These are phyloP conservation scores for Stropharia rugosoannulata DNA, from an alignment of 768 basidiomycete genomes.

Conservation along the genomic window DNA sequence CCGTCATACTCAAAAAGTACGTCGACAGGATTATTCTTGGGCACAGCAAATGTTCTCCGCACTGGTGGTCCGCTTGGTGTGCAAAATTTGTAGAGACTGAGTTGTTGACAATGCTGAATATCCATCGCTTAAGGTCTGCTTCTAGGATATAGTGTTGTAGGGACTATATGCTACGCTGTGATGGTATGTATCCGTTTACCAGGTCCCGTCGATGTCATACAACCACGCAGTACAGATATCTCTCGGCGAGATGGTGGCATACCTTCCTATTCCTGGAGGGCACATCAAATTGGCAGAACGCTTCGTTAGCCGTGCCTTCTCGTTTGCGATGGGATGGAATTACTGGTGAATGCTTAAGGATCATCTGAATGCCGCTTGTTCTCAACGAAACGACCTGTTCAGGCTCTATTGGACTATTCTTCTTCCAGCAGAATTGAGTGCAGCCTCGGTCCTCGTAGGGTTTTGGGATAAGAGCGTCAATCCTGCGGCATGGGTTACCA, in stretches of 20 bases:
- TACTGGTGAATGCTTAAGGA: conserved; percentile 31
- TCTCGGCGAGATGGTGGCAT: conserved; percentile 76
- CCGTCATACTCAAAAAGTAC: not conserved
- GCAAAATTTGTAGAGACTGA: not conserved
- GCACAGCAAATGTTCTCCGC: conserved; percentile 47
- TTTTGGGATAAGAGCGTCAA: conserved; percentile 62
- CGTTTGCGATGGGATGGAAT: conserved; percentile 56
- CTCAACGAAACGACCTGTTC: not conserved
- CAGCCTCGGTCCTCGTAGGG: conserved; percentile 73
- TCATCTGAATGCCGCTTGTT: not conserved
- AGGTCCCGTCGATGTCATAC: not conserved
- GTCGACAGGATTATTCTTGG: conserved; percentile 60
- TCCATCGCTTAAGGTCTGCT: conserved; percentile 45
- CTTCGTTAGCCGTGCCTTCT: conserved; percentile 76
- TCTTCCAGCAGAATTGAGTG: conserved; percentile 71
- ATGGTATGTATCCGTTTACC: conserved; percentile 48
- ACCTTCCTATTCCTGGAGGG: conserved; percentile 74
- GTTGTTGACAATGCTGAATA: not conserved
- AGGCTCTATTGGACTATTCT: conserved; percentile 55
- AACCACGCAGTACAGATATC: conserved; percentile 43
- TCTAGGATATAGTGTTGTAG: conserved; percentile 67
- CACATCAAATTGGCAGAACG: conserved; percentile 82
- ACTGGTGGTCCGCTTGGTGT: conserved; percentile 70
- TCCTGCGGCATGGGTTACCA: conserved; percentile 79
- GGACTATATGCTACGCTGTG: conserved; percentile 66